Conservation (phyloP, 116 monocot species). For the Phalaenopsis hybrid region DNA sequence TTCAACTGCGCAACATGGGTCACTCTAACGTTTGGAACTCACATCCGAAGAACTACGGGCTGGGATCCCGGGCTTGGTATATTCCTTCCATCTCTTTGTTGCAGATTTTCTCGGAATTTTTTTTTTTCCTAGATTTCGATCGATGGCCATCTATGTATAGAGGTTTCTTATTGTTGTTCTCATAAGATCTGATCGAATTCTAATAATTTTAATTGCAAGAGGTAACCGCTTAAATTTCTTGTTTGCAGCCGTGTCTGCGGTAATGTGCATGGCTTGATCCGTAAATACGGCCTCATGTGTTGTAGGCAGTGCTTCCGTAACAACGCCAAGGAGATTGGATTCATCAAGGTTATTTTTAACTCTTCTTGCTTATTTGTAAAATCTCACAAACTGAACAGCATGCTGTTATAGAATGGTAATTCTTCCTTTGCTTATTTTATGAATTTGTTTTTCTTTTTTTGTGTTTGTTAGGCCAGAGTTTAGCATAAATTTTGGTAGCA, state of each 20-base stretch:
- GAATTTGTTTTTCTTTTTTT: too few relatives aligned
- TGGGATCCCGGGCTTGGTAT: constrained; percentile 21
- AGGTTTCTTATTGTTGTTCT: background rate
- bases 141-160: background rate
- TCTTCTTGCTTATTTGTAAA: background rate
- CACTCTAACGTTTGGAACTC: constrained; percentile 22
- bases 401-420: background rate
- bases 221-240: background rate
- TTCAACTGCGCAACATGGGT: constrained; percentile 10
- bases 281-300: constrained; percentile 12
- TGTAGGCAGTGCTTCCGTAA: constrained; percentile 17
- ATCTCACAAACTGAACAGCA: background rate
- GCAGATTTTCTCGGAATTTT: background rate
- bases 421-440: background rate
- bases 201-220: background rate
- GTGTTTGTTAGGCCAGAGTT: too few relatives aligned
- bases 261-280: constrained; percentile 12
- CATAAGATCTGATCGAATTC: background rate
- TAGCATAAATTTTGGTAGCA: too few relatives aligned
- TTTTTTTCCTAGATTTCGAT: background rate
- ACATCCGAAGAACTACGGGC: constrained; percentile 18
- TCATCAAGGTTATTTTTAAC: constrained; percentile 13
- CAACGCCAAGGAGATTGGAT: constrained; percentile 13
- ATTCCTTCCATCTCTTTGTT: background rate
- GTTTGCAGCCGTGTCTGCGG: constrained; percentile 17